Base-by-base conservation (phyloP, 2,329 filamentous ascomycete species). In the Aureobasidium vineae region DNA sequence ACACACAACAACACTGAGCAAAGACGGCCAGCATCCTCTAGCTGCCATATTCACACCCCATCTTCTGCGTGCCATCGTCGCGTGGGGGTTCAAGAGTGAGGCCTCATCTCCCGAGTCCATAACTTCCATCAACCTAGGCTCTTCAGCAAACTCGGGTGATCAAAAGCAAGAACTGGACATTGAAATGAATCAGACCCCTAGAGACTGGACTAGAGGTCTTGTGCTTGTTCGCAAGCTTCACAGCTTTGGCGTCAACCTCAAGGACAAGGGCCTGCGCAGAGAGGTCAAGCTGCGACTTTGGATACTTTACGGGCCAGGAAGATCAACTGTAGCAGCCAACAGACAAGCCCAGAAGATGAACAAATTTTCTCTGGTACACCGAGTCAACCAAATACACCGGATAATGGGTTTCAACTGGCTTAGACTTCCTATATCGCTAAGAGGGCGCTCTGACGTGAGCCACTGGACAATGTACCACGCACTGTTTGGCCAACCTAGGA, bases 231-330 rank as follows among this genome's bases (percentile, higher is more conserved):
- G 69, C 23, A 63, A 66, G 15, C 69, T 77, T 21, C 64, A 70
- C 41, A 23, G 69, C 4, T 40, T 66, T 31, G 75, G 73, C 23
- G 68, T 75, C 10, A 57, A 66, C 8, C 53, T 75, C 1, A 26
- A 67, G n/a, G 63, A 66, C 10, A 50, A 53, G 15, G 61, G 67
- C 23, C 68, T 73, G 13, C 70, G 70, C 19, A 66, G 69, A 38
- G 74, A 73, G 5, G 61, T 76, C 23, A 66, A 64, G 19, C 49
- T 65, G 19, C 72, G 73, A n/a, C 70, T 78, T 45, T 76, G 74
- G 73, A 74, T 72, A 19, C 66, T 77, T 2, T 78, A 76, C 49
- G 75, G 76, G 4, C 75, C 76, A 15, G 73, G 69, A 10, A 50
- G 52, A 28, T 70, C 67, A 7, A 59, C 28, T 13, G 33, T 49